phyloP scores from a whole-genome alignment of 2,329 filamentous ascomycete species.

The Tolypocladium pustulatum region DNA sequence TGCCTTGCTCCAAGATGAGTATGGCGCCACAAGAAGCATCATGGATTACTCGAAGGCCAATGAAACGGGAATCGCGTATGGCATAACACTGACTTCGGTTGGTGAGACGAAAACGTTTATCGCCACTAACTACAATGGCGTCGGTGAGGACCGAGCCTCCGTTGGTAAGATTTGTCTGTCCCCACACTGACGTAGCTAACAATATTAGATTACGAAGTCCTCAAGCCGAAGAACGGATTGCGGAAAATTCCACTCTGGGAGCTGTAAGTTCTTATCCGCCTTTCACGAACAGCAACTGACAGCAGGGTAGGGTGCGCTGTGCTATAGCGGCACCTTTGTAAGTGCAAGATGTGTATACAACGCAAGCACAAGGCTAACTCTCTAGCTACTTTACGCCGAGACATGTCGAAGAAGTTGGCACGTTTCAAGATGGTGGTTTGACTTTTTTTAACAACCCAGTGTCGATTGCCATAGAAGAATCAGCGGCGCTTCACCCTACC shows the following conservation, averaged over 20 bases:
- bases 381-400: constrained; percentile 7
- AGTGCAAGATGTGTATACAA: background rate
- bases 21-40: background rate
- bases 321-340: constrained; percentile 9
- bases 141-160: background rate
- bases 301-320: constrained; percentile 3
- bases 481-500: background rate
- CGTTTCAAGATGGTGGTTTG: constrained; percentile 10
- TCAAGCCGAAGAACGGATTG: background rate
- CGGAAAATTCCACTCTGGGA: background rate
- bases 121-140: constrained; percentile 9
- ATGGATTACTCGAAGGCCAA: constrained; percentile 1
- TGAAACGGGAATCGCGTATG: constrained; percentile 5
- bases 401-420: constrained; percentile 4
- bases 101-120: constrained; percentile 5
- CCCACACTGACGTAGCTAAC: background rate
- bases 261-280: background rate
- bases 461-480: constrained; percentile 9
- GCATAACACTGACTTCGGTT: constrained; percentile 7
- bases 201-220: background rate
- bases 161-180: background rate
- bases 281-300: background rate
- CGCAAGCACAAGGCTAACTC: too few relatives aligned
- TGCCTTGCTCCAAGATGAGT: background rate
- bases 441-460: constrained; percentile 10